These are phyloP conservation scores for Onygenales sp. DNA, from an alignment of 2,329 filamentous ascomycete genomes.

Conservation along the genomic window DNA sequence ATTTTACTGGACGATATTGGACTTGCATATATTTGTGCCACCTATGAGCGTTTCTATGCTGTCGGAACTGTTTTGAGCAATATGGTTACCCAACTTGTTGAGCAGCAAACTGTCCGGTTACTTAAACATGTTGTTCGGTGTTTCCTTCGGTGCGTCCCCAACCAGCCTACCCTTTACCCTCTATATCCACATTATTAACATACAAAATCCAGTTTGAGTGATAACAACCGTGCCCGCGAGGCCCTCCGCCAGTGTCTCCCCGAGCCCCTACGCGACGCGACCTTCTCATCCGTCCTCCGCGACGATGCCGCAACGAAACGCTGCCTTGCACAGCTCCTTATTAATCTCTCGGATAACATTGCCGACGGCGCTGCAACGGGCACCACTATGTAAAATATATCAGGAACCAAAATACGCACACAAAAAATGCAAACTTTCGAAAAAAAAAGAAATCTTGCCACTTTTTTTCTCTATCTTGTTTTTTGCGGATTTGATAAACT, in stretches of 20 bases:
- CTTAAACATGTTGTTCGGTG: constrained; percentile 97
- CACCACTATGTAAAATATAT: constrained; percentile 27
- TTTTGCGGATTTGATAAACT: too few relatives aligned
- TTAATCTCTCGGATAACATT: constrained; percentile 89
- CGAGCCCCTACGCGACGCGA: constrained; percentile 95
- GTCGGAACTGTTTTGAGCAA: constrained; percentile 96
- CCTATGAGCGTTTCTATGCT: constrained; percentile 96
- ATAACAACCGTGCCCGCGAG: constrained; percentile 91
- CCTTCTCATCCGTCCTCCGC: constrained; percentile 89
- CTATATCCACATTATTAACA: not conserved
- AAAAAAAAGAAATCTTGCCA: constrained; percentile 8
- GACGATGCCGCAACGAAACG: constrained; percentile 97
- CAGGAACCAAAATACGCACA: constrained; percentile 13
- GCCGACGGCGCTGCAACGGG: constrained; percentile 40
- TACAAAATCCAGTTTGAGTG: constrained; percentile 58
- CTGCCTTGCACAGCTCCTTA: constrained; percentile 90
- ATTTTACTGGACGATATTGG: constrained; percentile 95
- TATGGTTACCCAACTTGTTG: constrained; percentile 95
- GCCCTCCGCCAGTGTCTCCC: constrained; percentile 92
- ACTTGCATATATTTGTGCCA: constrained; percentile 95
- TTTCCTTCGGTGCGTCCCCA: constrained; percentile 67
- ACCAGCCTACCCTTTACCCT: not conserved
- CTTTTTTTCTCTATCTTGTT: constrained; percentile 4
- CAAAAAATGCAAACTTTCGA: constrained; percentile 13
- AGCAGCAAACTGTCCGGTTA: constrained; percentile 90